Conservation (phyloP, 352 stramenopile genomes). For the Aphanomyces cochlioides region DNA sequence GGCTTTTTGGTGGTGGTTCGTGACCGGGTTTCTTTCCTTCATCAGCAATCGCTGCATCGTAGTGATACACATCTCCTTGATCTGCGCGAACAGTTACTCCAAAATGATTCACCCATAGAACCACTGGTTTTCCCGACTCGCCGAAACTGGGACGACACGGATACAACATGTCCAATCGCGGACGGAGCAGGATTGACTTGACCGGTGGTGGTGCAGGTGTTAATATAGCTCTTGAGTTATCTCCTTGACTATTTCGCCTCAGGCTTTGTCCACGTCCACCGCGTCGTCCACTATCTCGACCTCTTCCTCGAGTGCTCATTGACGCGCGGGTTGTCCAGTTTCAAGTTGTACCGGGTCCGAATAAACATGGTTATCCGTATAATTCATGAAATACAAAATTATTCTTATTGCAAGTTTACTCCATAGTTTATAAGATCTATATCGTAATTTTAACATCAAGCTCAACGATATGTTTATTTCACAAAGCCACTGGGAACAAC, state of each 20-base stretch:
- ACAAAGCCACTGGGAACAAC: too few species aligned
- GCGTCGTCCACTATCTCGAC: conserved; percentile 33
- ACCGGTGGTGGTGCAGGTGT: background rate
- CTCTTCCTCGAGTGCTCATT: conserved; percentile 34
- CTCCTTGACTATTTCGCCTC: conserved; percentile 38
- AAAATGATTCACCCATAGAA: conserved; percentile 61
- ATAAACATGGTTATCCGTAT: background rate
- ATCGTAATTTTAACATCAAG: too few species aligned
- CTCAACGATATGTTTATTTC: too few species aligned
- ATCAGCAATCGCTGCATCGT: conserved; percentile 58
- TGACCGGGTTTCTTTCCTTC: conserved; percentile 40
- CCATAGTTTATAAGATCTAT: too few species aligned
- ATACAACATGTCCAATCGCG: conserved; percentile 44
- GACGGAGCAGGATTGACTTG: conserved; percentile 39
- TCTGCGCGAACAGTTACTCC: conserved; percentile 45
- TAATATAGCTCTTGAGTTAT: background rate
- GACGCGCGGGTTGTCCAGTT: too few species aligned
- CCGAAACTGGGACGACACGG: conserved; percentile 55
- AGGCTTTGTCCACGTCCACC: conserved; percentile 27
- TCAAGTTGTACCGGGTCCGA: background rate
- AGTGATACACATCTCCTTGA: conserved; percentile 60
- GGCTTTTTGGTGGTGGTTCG: conserved; percentile 50
- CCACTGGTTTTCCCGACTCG: conserved; percentile 37
- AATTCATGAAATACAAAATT: conserved; percentile 4
- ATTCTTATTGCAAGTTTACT: too few species aligned